Conservation (phyloP, 305 asterid genomes). For the Ruellia speciosa region DNA sequence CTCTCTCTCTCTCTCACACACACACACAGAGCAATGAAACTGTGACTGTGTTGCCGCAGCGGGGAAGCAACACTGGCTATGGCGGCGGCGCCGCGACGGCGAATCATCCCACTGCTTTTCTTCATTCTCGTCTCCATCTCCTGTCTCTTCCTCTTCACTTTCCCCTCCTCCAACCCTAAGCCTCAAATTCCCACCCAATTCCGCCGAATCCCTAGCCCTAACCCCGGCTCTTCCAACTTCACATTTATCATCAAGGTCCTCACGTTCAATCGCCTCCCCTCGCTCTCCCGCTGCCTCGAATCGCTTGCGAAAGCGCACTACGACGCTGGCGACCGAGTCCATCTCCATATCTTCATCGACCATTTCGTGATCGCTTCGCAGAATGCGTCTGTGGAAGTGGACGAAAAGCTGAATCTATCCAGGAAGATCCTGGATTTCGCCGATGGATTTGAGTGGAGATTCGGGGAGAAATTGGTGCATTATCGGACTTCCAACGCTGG, state of each 20-base stretch:
- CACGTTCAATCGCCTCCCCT: slow-evolving; percentile 62
- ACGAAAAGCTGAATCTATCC: slow-evolving; percentile 37
- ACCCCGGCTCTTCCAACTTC: slow-evolving; percentile 30
- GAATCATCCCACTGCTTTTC: slow-evolving; percentile 29
- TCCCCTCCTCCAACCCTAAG: slow-evolving; percentile 27
- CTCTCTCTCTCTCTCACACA: too few relatives aligned
- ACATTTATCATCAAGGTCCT: slow-evolving; percentile 72
- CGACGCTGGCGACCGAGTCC: slow-evolving; percentile 39
- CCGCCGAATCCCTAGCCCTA: slow-evolving; percentile 22
- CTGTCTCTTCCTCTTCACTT: slow-evolving; percentile 39
- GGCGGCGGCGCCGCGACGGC: slow-evolving; percentile 33
- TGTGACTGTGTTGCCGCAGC: slow-evolving; percentile 4
- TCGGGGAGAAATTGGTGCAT: slow-evolving; percentile 63
- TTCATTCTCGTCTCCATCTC: slow-evolving; percentile 41
- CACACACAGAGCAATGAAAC: neutral
- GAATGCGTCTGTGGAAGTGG: slow-evolving; percentile 32
- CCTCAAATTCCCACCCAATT: slow-evolving; percentile 27
- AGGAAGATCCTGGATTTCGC: slow-evolving; percentile 43
- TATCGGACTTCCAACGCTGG: slow-evolving; percentile 70
- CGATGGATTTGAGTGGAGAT: slow-evolving; percentile 53
- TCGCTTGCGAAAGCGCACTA: slow-evolving; percentile 58
- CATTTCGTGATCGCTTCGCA: slow-evolving; percentile 34
- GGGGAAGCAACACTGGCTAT: slow-evolving; percentile 8
- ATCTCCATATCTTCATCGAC: slow-evolving; percentile 57
- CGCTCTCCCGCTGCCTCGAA: slow-evolving; percentile 68